These are phyloP conservation scores for Toxoplasma gondii DNA, from an alignment of 169 alveolate genomes.

Conservation along the genomic window DNA sequence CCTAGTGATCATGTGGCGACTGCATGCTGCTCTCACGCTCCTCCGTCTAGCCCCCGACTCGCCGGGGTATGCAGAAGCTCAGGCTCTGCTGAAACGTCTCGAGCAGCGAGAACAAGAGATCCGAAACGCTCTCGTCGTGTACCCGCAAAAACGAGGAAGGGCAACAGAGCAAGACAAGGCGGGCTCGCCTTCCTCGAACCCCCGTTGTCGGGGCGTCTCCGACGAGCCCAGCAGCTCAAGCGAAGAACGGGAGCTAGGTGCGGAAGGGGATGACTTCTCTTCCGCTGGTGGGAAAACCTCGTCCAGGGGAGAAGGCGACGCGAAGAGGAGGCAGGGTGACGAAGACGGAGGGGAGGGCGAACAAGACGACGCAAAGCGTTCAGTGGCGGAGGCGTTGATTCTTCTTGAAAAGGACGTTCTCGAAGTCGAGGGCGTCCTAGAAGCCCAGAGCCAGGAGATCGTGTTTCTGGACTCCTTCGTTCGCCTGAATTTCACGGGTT, in stretches of 20 bases:
- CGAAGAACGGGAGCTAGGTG: not conserved
- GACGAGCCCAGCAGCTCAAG: not conserved
- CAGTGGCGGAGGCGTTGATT: not conserved
- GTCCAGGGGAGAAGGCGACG: not conserved
- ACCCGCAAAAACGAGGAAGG: too few relatives aligned
- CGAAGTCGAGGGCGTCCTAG: constrained; percentile 58
- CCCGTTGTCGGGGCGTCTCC: too few relatives aligned
- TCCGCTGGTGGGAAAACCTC: not conserved
- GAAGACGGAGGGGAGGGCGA: not conserved
- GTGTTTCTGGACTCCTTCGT: constrained; percentile 75
- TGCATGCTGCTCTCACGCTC: constrained; percentile 47
- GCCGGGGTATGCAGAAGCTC: constrained; percentile 2
- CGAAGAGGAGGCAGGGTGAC: not conserved
- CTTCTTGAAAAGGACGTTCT: not conserved
- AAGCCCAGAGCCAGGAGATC: constrained; percentile 68
- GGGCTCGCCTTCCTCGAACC: too few relatives aligned
- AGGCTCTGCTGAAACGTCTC: not conserved
- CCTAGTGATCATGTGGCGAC: not conserved
- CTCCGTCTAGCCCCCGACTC: constrained; percentile 35
- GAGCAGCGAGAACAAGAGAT: not conserved
- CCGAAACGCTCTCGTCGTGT: too few relatives aligned
- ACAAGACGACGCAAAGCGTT: not conserved
- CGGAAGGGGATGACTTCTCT: not conserved
- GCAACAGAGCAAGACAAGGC: too few relatives aligned
- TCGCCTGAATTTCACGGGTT: constrained; percentile 78